These are phyloP conservation scores for Pezicula radicicola DNA, from an alignment of 2,329 filamentous ascomycete genomes.

Conservation along the genomic window DNA sequence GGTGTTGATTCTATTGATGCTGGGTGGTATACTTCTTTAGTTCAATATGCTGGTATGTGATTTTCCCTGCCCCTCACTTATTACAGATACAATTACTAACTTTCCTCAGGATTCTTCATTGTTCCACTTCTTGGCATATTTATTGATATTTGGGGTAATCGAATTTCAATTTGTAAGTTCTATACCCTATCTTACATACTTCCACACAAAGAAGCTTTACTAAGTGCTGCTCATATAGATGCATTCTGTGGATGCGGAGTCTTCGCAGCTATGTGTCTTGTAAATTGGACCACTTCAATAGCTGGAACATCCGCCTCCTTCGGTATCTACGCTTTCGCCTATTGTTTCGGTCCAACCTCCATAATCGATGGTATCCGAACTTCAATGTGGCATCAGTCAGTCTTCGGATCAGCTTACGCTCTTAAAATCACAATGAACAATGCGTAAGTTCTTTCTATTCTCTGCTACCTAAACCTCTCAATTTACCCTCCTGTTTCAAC, in stretches of 20 bases:
- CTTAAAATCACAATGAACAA: constrained; percentile 63
- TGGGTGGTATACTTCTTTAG: constrained; percentile 57
- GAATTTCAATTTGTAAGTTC: constrained; percentile 40
- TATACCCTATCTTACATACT: too few species aligned
- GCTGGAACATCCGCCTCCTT: constrained; percentile 56
- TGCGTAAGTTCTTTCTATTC: constrained; percentile 27
- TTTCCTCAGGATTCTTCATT: constrained; percentile 47
- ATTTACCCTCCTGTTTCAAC: not conserved
- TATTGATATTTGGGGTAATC: constrained; percentile 52
- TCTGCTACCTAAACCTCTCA: too few species aligned
- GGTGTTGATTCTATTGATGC: constrained; percentile 50
- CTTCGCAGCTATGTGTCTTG: constrained; percentile 49
- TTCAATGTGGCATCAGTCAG: constrained; percentile 55
- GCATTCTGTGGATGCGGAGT: constrained; percentile 46
- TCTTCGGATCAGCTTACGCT: constrained; percentile 58
- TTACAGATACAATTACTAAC: not conserved
- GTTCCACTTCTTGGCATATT: constrained; percentile 54
- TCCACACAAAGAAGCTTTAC: not conserved
- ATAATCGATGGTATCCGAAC: constrained; percentile 61
- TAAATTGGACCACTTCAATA: constrained; percentile 46
- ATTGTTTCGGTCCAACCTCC: constrained; percentile 51
- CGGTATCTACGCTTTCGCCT: constrained; percentile 55
- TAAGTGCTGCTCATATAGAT: constrained; percentile 18
- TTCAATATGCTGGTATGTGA: constrained; percentile 45
- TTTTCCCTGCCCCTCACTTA: not conserved